phyloP scores from a whole-genome alignment of 345 rosid species.

The Corchorus capsularis region DNA sequence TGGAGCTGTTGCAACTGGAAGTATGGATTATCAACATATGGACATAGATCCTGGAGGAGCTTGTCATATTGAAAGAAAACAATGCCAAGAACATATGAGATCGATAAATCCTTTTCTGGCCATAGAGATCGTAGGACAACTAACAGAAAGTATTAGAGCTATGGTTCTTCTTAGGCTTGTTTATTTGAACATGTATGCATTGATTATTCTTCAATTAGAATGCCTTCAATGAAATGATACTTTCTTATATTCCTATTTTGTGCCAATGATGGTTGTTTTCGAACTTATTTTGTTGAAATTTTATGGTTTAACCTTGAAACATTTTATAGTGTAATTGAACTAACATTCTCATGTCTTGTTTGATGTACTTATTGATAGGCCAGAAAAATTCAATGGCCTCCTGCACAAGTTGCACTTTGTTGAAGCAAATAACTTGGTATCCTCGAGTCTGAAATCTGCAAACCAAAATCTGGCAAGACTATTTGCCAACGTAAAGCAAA shows the following conservation, averaged over 20 bases:
- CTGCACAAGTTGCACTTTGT: constrained; percentile 46
- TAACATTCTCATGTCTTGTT: constrained; percentile 1
- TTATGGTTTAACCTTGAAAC: neutral
- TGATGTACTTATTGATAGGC: constrained; percentile 35
- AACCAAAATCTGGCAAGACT: constrained; percentile 39
- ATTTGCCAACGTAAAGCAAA: constrained; percentile 38
- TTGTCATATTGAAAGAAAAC: constrained; percentile 25
- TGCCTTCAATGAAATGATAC: neutral
- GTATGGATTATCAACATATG: constrained; percentile 34
- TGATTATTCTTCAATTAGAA: constrained; percentile 8
- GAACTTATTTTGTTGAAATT: neutral
- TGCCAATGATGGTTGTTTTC: neutral
- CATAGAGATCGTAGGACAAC: constrained; percentile 47
- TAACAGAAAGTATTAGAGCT: constrained; percentile 50
- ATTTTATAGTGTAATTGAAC: neutral
- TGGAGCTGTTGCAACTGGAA: constrained; percentile 33
- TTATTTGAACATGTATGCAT: constrained; percentile 53
- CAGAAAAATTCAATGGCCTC: constrained; percentile 50
- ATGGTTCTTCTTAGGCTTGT: constrained; percentile 50
- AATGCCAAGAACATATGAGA: constrained; percentile 37
- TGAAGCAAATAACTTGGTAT: constrained; percentile 38
- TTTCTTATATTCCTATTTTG: neutral
- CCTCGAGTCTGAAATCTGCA: constrained; percentile 35
- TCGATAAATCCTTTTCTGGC: constrained; percentile 43
- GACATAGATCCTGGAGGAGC: constrained; percentile 35